A percentile compares a stretch with the other conserved stretches of the same genome.
Evolutionary conservation across 1,284 basidiomycete genomes (phyloP).

Genomic region (Dichomitus squalens): DNA sequence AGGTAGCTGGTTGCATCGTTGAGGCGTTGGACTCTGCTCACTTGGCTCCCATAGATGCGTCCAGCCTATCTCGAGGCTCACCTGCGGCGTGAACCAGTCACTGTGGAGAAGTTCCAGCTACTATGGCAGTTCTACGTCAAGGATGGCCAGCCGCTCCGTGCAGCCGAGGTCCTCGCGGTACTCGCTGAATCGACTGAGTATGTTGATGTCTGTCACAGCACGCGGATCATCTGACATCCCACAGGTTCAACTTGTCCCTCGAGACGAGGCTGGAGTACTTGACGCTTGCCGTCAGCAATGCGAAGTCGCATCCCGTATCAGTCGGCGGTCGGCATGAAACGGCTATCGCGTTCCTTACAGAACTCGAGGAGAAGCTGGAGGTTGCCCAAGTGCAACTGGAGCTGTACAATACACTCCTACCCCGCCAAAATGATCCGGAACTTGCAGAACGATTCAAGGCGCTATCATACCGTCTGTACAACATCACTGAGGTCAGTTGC

Average conservation of each 20-base stretch:
- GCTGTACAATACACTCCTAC: slow-evolving; percentile 68
- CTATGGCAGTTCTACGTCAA: slow-evolving; percentile 98
- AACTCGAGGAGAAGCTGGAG: slow-evolving; percentile 95
- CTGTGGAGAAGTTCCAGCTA: slow-evolving; percentile 84
- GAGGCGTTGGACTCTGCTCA: background rate
- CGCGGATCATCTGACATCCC: background rate
- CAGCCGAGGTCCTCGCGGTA: slow-evolving; percentile 85
- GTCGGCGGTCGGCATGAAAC: slow-evolving; percentile 77
- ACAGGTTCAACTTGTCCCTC: slow-evolving; percentile 70
- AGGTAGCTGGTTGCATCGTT: slow-evolving; percentile 52
- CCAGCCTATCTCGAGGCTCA: slow-evolving; percentile 88
- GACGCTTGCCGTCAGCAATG: slow-evolving; percentile 92
- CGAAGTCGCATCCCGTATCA: slow-evolving; percentile 89
- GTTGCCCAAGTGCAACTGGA: slow-evolving; percentile 97
- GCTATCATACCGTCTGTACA: slow-evolving; percentile 59
- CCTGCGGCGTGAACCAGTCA: slow-evolving; percentile 80
- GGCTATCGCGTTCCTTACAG: slow-evolving; percentile 88
- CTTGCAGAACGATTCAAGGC: slow-evolving; percentile 57
- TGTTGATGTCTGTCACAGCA: slow-evolving; percentile 30
- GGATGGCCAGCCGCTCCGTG: slow-evolving; percentile 81
- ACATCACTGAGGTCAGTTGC: slow-evolving; percentile 66
- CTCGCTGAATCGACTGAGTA: slow-evolving; percentile 88
- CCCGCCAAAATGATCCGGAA: slow-evolving; percentile 61
- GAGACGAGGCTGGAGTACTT: slow-evolving; percentile 84
- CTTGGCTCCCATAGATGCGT: slow-evolving; percentile 57